Base-by-base conservation (phyloP, 129 eudicot species). In the Deinandra increscens region DNA sequence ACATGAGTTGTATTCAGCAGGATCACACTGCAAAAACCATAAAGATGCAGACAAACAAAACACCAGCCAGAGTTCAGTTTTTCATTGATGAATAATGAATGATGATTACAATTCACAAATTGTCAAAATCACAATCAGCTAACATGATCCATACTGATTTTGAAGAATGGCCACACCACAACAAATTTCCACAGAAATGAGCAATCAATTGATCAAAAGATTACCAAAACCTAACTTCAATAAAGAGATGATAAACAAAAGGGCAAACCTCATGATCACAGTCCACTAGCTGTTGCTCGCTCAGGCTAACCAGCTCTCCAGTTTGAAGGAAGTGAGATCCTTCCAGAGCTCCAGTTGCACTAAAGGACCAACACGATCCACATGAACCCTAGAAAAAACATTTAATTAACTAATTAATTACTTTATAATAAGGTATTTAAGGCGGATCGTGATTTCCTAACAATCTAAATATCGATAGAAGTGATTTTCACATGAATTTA, bases 281-380 rank as follows among this genome's bases (percentile, higher is more conserved):
- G 9, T 65, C 70, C 36, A 65, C 70, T 12, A 65, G 70, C 33
- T 65, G 70, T 4, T 65, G 70, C 2, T 65, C 70, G 17, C 70
- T 65, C 12, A 65, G 34, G 70, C 70, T 65, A 15, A 41, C 55
- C 17, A 65, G 29, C 37, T 65, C 53, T 23, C 70, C 70, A 0
- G 70, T 65, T 5, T 43, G 38, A 20, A 65, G 70, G 15, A 65
- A 65, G 39, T 65, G 51, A 2, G 70, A 43, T 23, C 70, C 70
- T 65, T 65, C 70, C 22, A 65, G 17, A 11, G 55, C 70, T 42
- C 55, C 55, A 0, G 55, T 42, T 42, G 70, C 42, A 65, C 70
- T 65, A 22, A 65, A 65, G 0, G 70, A 65, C 70, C 70, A 65
- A 43, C 70, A 65, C 0, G 70, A 65, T 22, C 70, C 70, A 3